Conservation (phyloP, 192 early-diverging fungal genomes). For the Linnemannia schmuckeri region DNA sequence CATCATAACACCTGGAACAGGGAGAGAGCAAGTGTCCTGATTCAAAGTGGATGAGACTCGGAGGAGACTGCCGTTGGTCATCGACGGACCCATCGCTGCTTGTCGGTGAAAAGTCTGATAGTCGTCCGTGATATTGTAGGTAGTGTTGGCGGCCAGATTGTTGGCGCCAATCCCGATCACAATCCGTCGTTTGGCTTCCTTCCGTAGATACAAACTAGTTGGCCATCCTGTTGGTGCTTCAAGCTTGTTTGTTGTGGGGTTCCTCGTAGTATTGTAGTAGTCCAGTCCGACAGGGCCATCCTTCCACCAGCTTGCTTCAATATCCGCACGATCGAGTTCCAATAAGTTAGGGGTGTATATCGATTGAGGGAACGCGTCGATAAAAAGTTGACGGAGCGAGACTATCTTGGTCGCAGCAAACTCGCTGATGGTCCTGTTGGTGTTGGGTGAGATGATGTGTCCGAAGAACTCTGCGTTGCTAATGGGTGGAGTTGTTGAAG, state of each 20-base stretch:
- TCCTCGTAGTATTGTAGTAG: slow-evolving; percentile 42
- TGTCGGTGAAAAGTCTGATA: slow-evolving; percentile 21
- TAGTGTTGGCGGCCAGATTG: slow-evolving; percentile 27
- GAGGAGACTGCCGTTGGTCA: slow-evolving; percentile 35
- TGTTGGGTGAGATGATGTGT: slow-evolving; percentile 34
- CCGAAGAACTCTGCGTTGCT: slow-evolving; percentile 36
- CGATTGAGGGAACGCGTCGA: slow-evolving; percentile 26
- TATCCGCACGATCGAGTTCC: slow-evolving; percentile 27
- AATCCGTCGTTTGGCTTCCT: slow-evolving; percentile 20
- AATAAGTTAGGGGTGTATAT: slow-evolving; percentile 32
- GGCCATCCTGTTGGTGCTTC: slow-evolving; percentile 42
- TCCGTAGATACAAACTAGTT: slow-evolving; percentile 32
- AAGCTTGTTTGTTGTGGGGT: slow-evolving; percentile 14
- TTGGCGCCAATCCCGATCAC: slow-evolving; percentile 34
- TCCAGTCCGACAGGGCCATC: slow-evolving; percentile 33
- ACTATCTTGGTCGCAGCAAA: slow-evolving; percentile 15
- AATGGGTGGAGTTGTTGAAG: background rate
- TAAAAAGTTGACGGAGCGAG: slow-evolving; percentile 36
- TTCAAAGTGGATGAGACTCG: slow-evolving; percentile 18
- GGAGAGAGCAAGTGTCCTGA: slow-evolving; percentile 9
- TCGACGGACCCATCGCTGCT: slow-evolving; percentile 19
- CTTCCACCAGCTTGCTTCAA: slow-evolving; percentile 35
- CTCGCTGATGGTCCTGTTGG: slow-evolving; percentile 38
- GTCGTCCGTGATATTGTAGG: slow-evolving; percentile 50
- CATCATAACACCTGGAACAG: slow-evolving; percentile 40